Conservation (phyloP, 176 grass and related monocot genomes). For the Microstegium vimineum region DNA sequence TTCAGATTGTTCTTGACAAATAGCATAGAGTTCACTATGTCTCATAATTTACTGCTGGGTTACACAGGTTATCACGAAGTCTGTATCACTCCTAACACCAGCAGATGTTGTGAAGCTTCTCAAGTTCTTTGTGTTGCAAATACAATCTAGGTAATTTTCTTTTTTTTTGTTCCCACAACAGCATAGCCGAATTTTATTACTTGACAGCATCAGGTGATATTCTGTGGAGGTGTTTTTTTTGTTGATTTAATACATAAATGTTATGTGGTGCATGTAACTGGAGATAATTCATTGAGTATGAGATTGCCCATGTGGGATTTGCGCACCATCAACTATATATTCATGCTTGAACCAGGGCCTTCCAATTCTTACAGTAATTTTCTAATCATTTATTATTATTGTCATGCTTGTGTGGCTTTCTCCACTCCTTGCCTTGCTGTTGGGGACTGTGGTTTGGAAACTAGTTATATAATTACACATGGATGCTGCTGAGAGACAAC, state of each 20-base stretch:
- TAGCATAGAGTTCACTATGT: neutral
- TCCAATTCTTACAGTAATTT: neutral
- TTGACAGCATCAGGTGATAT: too few relatives aligned
- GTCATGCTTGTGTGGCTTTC: neutral
- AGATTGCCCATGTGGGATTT: neutral
- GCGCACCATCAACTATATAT: too few relatives aligned
- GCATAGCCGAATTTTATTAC: too few relatives aligned
- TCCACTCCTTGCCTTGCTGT: too few relatives aligned
- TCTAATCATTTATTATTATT: neutral
- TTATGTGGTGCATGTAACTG: conserved; percentile 6
- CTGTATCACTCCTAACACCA: conserved; percentile 67
- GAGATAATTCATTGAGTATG: neutral
- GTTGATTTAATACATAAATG: conserved; percentile 12
- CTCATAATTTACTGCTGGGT: conserved; percentile 15
- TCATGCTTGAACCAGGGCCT: too few relatives aligned
- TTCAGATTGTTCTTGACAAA: conserved; percentile 1
- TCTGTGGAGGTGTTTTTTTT: conserved; percentile 4
- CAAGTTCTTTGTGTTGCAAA: conserved; percentile 64
- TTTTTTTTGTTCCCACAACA: too few relatives aligned
- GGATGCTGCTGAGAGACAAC: neutral
- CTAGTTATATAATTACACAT: neutral
- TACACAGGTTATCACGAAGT: conserved; percentile 79
- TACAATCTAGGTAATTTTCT: conserved; percentile 82
- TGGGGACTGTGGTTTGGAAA: too few relatives aligned
- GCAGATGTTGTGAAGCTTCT: conserved; percentile 78